A percentile compares a stretch with the other conserved stretches of the same genome.
Evolutionary conservation across 352 stramenopile genomes (phyloP).

Genomic region (Phytopythium oedochilum): DNA sequence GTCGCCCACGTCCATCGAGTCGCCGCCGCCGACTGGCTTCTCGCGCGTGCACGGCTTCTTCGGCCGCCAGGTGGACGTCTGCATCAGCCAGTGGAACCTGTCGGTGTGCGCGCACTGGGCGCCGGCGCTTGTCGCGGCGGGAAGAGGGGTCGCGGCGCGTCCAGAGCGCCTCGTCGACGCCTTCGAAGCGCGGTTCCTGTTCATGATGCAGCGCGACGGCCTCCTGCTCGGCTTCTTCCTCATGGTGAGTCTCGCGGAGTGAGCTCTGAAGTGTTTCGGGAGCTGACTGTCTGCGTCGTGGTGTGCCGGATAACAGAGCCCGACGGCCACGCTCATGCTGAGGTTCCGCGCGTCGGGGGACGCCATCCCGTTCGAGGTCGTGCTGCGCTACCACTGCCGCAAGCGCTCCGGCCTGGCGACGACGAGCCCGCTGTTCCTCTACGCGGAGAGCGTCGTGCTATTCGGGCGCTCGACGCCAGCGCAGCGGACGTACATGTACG

Average conservation of each 20-base stretch:
- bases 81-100: constrained; percentile 64
- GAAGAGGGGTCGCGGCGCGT: constrained; percentile 14
- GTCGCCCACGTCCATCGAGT: constrained; percentile 2
- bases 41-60: constrained; percentile 56
- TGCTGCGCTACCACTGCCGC: constrained; percentile 42
- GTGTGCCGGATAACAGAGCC: constrained; percentile 18
- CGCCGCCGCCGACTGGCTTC: constrained; percentile 12
- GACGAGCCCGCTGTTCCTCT: constrained; percentile 42
- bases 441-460: constrained; percentile 60
- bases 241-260: constrained; percentile 19
- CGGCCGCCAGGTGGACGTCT: constrained; percentile 45
- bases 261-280: no score
- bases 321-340: constrained; percentile 45
- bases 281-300: no score
- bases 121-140: constrained; percentile 18
- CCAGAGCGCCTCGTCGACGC: constrained; percentile 10
- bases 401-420: constrained; percentile 14
- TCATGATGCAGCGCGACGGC: constrained; percentile 62
- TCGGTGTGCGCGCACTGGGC: constrained; percentile 49
- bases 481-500: constrained; percentile 49
- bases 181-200: constrained; percentile 58
- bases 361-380: constrained; percentile 44
- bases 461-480: constrained; percentile 30
- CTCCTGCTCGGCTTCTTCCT: constrained; percentile 58
- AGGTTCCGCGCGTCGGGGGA: constrained; percentile 34